Base-by-base conservation (phyloP, 2,329 filamentous ascomycete species). In the Aureobasidium zeae region DNA sequence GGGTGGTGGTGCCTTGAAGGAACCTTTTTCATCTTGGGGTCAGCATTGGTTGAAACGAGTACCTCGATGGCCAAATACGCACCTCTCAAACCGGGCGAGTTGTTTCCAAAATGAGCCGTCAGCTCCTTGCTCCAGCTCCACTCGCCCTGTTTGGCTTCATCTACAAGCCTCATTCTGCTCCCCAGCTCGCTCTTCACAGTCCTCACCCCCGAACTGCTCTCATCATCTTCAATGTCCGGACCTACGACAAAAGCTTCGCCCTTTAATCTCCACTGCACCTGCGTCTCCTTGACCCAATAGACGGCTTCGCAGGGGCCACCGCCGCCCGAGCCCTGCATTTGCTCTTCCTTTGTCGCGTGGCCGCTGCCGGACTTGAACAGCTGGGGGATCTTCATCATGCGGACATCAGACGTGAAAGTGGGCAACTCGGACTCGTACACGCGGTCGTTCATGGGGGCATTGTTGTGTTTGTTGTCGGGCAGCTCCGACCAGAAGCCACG, bases 31-130 rank as follows among this genome's bases (percentile, higher is more conserved):
- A 26, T n/a, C 5, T 46, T 28, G 26, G 17, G 16, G 48, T 47
- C 28, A 51, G 48, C 13, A 43, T 15, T 26, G 15, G n/a, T n/a
- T n/a, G n/a, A n/a, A n/a, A n/a, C n/a, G n/a, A n/a, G n/a, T n/a
- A n/a, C n/a, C n/a, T n/a, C n/a, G 13, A 30, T 32, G n/a, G 15
- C 13, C 30, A 21, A 12, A 22, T 34, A 22, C 62, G 38, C 59
- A 77, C 77, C 76, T 67, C 88, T 74, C 79, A 94, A 86, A 1
- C 70, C 67, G 5, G 89, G 89, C 52, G 76, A 81, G 53, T 91
- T 65, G 61, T 95, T 95, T 15, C 86, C 89, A 73, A 95, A 96
- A 60, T 91, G 85, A 36, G 77, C 84, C 38, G 84, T 87, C 26
- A 95, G 63, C 64, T 94, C 87, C 50, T 70, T 81, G 34, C 67